phyloP scores from a whole-genome alignment of 345 rosid species.

The Noccaea bulbosa region DNA sequence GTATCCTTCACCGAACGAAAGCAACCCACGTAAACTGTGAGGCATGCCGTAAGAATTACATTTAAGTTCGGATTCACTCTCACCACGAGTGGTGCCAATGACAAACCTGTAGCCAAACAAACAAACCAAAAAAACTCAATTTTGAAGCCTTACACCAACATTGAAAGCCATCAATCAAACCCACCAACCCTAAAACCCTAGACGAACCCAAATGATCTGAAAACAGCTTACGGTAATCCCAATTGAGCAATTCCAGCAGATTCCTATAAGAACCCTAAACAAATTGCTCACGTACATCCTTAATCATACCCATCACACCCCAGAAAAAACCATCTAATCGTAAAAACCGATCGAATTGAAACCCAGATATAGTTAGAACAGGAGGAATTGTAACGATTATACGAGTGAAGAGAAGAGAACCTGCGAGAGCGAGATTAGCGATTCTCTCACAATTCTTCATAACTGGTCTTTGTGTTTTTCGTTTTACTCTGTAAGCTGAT shows the following conservation, averaged over 20 bases:
- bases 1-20: conserved; percentile 96
- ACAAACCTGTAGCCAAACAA: conserved; percentile 63
- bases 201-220: conserved; percentile 26
- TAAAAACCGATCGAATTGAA: conserved; percentile 19
- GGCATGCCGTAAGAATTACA: conserved; percentile 88
- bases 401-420: conserved; percentile 39
- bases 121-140: conserved; percentile 22
- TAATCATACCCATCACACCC: conserved; percentile 11
- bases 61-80: conserved; percentile 90
- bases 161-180: conserved; percentile 17
- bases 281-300: neutral
- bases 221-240: neutral
- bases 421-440: conserved; percentile 84
- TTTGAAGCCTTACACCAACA: conserved; percentile 1
- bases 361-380: neutral
- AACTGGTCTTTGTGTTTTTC: conserved; percentile 17
- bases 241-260: neutral
- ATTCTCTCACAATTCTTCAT: conserved; percentile 85
- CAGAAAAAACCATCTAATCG: conserved; percentile 3
- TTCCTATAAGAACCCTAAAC: conserved; percentile 4
- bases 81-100: conserved; percentile 89
- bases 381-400: neutral
- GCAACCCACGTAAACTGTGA: conserved; percentile 94
- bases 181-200: conserved; percentile 36
- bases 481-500: conserved; percentile 28